Base-by-base conservation (phyloP, 768 basidiomycete species). In the Amanita muscaria region DNA sequence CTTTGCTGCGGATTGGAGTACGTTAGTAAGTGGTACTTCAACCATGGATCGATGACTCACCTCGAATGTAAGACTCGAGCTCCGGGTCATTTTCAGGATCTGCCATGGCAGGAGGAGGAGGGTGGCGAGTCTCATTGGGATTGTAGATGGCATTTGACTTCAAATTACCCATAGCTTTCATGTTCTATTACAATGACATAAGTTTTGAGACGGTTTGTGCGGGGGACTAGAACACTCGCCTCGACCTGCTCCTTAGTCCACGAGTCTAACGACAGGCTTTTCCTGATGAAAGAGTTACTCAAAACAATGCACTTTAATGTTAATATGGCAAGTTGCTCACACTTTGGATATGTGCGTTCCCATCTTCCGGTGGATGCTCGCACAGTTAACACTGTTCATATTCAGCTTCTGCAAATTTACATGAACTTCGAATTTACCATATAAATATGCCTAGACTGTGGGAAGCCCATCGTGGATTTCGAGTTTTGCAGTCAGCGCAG, bases 321-420 rank as follows among this genome's bases (percentile, higher is more conserved):
- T 7, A 8, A 21, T 29, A 3, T 11, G 6, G n/a, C 22, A 34
- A 34, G 21, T 19, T 23, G 70, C 77, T 59, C 70, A 92, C 89
- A 97, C 88, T 78, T 96, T 92, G 0, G 86, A 79, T 52, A 91
- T 72, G 60, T 97, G 93, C 4, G 89, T 93, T 2, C 93, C 93
- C 47, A 97, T 82, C 69, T 93, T 94, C 42, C 93, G 76, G 66
- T 97, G 93, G 40, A 94, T 79, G 47, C 85, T 84, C 12, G 93
- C 93, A 59, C 93, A 97, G 53, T 76, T 77, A 33, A 90, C 72
- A 55, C 91, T 92, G 49, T 27, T 49, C 43, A 50, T 41, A n/a
- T 24, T 34, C 40, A 50, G 23, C 48, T 49, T 48, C 25, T 46
- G 49, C 27, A 33, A 44, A 25, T 39, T 38, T 24, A 36, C n/a